These are phyloP conservation scores for Austropuccinia psidii DNA, from an alignment of 1,284 basidiomycete species.

Conservation along the genomic window DNA sequence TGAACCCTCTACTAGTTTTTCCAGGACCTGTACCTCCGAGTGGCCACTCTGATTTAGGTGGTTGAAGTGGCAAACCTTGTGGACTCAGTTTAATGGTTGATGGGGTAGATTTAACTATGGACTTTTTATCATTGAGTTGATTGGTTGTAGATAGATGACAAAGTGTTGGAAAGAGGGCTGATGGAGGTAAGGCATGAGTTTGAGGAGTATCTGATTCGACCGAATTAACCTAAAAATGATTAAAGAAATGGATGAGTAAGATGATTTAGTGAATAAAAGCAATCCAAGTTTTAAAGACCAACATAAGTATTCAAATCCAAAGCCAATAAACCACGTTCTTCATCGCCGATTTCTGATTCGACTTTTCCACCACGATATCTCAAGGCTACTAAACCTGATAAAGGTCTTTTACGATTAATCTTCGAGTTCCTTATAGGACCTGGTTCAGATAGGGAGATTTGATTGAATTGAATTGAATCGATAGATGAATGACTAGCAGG, in stretches of 20 bases:
- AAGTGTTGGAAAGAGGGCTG: constrained; percentile 20
- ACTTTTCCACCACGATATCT: not conserved
- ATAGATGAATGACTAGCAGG: not conserved
- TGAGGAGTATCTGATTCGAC: not conserved
- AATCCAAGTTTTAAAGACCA: no score
- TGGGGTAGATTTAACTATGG: not conserved
- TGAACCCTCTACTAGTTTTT: constrained; percentile 15
- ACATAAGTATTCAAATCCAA: constrained; percentile 27
- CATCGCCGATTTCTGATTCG: constrained; percentile 8
- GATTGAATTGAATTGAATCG: not conserved
- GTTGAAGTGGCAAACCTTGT: not conserved
- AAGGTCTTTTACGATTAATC: not conserved
- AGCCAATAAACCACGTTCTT: constrained; percentile 16
- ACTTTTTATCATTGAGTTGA: not conserved
- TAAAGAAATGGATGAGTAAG: not conserved
- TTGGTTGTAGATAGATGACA: not conserved
- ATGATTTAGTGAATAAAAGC: not conserved
- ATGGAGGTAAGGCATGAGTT: not conserved
- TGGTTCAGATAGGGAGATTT: not conserved
- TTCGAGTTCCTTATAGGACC: not conserved
- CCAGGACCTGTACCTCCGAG: constrained; percentile 20
- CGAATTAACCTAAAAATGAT: constrained; percentile 16
- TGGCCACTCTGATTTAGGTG: constrained; percentile 13
- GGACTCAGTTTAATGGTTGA: not conserved
- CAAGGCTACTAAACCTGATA: constrained; percentile 17